Evolutionary conservation across 1,139 yeast genomes (phyloP).

Genomic region (Blastobotrys elegans): DNA sequence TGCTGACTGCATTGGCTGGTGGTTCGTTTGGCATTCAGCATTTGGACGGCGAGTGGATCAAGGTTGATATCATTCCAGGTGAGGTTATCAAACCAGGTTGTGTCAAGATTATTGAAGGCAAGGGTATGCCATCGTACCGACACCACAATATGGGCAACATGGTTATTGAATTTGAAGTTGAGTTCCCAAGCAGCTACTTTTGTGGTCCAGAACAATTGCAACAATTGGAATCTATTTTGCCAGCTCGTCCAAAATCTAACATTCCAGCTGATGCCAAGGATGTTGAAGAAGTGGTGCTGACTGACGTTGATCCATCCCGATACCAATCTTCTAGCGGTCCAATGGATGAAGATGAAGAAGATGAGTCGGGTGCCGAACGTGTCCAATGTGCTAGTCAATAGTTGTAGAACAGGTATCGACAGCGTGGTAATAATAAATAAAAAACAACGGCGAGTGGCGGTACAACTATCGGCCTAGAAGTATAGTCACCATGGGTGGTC

Average conservation of each 20-base stretch:
- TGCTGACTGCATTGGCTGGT: constrained; percentile 93
- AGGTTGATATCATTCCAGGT: constrained; percentile 81
- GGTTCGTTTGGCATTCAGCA: constrained; percentile 87
- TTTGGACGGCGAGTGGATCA: constrained; percentile 72
- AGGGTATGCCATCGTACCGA: constrained; percentile 86
- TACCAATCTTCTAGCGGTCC: constrained; percentile 38
- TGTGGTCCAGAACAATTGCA: constrained; percentile 38
- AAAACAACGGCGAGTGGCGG: no score
- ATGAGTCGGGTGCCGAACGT: constrained; percentile 52
- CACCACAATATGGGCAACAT: constrained; percentile 46
- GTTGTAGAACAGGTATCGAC: constrained; percentile 12
- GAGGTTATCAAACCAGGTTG: constrained; percentile 86
- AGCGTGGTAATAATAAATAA: not conserved
- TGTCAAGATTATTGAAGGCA: constrained; percentile 77
- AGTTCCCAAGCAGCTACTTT: constrained; percentile 43
- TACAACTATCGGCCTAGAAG: no score
- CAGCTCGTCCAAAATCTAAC: constrained; percentile 34
- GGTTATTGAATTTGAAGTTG: constrained; percentile 47
- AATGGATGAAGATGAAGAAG: constrained; percentile 51
- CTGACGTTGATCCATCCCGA: constrained; percentile 54
- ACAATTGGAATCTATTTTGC: constrained; percentile 40
- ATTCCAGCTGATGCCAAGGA: constrained; percentile 36
- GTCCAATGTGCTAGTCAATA: constrained; percentile 76
- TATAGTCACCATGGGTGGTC: no score
- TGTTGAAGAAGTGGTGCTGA: constrained; percentile 78